A percentile compares a stretch with the other conserved stretches of the same genome.
phyloP scores from a whole-genome alignment of 306 rosid genomes.

The Corylus americana region DNA sequence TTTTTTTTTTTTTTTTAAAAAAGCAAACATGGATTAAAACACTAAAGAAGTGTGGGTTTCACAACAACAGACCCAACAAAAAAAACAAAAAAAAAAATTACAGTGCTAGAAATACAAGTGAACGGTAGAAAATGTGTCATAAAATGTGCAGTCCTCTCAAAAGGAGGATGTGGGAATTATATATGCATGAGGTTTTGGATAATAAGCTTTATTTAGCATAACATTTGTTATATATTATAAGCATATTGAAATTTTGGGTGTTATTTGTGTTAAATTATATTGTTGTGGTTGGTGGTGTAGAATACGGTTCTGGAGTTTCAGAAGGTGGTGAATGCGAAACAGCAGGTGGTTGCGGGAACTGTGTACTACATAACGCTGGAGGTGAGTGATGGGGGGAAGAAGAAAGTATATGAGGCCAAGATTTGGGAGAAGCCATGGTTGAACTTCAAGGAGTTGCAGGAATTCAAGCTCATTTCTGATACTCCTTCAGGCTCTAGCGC shows the following conservation, averaged over 20 bases:
- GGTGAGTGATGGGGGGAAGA: slow-evolving; percentile 46
- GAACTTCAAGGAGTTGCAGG: slow-evolving; percentile 51
- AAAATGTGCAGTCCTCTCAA: too few species aligned
- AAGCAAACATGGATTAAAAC: too few species aligned
- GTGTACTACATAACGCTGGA: slow-evolving; percentile 43
- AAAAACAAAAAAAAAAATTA: too few species aligned
- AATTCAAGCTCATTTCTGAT: slow-evolving; percentile 50
- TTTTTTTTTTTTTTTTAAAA: too few species aligned
- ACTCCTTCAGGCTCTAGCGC: slow-evolving; percentile 32
- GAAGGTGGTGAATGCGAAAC: slow-evolving; percentile 38
- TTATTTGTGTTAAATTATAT: neutral
- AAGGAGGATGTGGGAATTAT: neutral
- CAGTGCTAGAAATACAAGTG: too few species aligned
- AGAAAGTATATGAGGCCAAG: slow-evolving; percentile 46
- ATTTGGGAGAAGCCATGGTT: slow-evolving; percentile 56
- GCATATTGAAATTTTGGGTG: neutral
- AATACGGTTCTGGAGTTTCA: slow-evolving; percentile 37
- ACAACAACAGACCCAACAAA: too few species aligned
- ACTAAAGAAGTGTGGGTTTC: too few species aligned
- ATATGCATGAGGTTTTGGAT: neutral
- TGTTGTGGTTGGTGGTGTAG: slow-evolving; percentile 15
- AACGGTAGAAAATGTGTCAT: too few species aligned
- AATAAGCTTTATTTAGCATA: too few species aligned
- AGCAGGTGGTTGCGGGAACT: slow-evolving; percentile 47
- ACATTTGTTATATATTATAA: neutral